Evolutionary conservation across 345 rosid species (phyloP).

Genomic region (Brassica napus): Da-Ae NC_063434.1:25215501-25216000

Average conservation of each 20-base stretch:
- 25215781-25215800: background rate
- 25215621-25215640: background rate
- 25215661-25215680: no score
- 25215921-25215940: background rate
- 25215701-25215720: background rate
- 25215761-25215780: background rate
- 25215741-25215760: background rate
- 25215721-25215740: background rate
- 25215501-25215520: background rate
- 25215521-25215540: background rate
- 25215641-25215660: background rate
- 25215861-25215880: background rate
- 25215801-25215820: background rate
- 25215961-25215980: background rate
- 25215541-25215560: background rate
- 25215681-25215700: background rate
- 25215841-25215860: background rate
- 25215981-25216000: background rate
- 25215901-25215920: background rate
- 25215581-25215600: background rate
- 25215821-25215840: background rate
- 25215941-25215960: background rate
- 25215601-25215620: background rate
- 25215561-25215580: no score
- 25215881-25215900: background rate